These are phyloP conservation scores for Phytopythium kandeliae DNA, from an alignment of 352 stramenopile species.

Conservation along the genomic window DNA sequence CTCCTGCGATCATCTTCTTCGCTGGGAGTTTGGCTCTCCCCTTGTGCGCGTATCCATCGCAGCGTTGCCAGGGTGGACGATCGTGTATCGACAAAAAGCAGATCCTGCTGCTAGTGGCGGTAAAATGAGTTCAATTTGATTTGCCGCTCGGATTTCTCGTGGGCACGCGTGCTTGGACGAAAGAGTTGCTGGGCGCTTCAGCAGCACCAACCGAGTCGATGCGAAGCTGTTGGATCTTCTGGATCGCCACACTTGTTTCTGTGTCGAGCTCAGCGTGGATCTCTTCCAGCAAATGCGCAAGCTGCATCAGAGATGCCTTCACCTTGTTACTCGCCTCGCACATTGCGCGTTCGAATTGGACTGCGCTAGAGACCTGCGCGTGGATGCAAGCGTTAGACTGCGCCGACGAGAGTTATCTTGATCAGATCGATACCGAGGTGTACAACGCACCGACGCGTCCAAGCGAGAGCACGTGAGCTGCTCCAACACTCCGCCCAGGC, in stretches of 20 bases:
- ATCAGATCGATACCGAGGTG: no score
- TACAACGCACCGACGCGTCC: slow-evolving; percentile 16
- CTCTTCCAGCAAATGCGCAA: slow-evolving; percentile 27
- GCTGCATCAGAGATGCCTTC: slow-evolving; percentile 25
- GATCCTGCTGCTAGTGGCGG: no score
- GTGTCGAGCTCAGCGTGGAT: slow-evolving; percentile 30
- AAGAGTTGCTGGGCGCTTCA: neutral
- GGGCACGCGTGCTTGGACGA: no score
- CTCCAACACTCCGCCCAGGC: slow-evolving; percentile 23
- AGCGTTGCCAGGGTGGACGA: no score
- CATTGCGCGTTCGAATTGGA: slow-evolving; percentile 27
- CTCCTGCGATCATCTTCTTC: no score
- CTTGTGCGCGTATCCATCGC: no score
- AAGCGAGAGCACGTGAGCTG: slow-evolving; percentile 19
- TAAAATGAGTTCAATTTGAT: no score
- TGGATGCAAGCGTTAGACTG: neutral
- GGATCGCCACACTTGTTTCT: slow-evolving; percentile 32
- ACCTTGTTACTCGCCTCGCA: slow-evolving; percentile 18
- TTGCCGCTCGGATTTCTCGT: no score
- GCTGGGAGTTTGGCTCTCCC: no score
- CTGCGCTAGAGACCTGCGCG: slow-evolving; percentile 20
- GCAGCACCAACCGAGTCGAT: neutral
- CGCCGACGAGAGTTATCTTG: no score
- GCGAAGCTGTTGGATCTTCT: slow-evolving; percentile 32
- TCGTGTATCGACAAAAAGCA: no score